Conservation (phyloP, 2,329 filamentous ascomycete genomes). For the Leptographium galeiforme region DNA sequence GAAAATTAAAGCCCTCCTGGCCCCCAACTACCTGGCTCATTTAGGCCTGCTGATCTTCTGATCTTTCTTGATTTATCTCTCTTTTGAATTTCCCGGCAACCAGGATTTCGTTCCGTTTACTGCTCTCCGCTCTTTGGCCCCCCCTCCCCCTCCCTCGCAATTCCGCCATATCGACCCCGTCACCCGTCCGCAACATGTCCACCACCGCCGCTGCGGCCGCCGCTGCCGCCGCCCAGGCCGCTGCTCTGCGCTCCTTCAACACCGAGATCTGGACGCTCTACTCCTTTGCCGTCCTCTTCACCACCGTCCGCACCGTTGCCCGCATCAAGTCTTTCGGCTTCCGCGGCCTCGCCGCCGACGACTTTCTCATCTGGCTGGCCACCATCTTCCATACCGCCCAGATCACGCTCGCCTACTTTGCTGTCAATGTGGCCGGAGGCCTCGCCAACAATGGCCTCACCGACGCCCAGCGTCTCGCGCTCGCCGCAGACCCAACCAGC, state of each 20-base stretch:
- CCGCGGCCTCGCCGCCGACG: conserved; percentile 20
- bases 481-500: conserved; percentile 24
- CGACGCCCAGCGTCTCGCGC: conserved; percentile 26
- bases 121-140: too few relatives aligned
- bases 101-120: too few relatives aligned
- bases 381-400: conserved; percentile 37
- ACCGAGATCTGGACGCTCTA: conserved; percentile 23
- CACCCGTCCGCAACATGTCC: background rate
- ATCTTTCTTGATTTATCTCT: too few relatives aligned
- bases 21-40: too few relatives aligned
- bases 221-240: conserved; percentile 12
- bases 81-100: too few relatives aligned
- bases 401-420: conserved; percentile 31
- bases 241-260: conserved; percentile 16
- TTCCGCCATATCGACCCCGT: too few relatives aligned
- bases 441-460: conserved; percentile 43
- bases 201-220: conserved; percentile 10
- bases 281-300: conserved; percentile 19
- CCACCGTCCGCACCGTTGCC: conserved; percentile 22
- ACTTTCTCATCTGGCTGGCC: conserved; percentile 21
- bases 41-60: too few relatives aligned
- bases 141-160: too few relatives aligned
- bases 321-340: conserved; percentile 20
- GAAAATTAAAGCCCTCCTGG: too few relatives aligned
- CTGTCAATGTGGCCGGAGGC: conserved; percentile 32